Evolutionary conservation across 768 basidiomycete species (phyloP).

Genomic region (Gloeopeniophorella convolvens): DNA sequence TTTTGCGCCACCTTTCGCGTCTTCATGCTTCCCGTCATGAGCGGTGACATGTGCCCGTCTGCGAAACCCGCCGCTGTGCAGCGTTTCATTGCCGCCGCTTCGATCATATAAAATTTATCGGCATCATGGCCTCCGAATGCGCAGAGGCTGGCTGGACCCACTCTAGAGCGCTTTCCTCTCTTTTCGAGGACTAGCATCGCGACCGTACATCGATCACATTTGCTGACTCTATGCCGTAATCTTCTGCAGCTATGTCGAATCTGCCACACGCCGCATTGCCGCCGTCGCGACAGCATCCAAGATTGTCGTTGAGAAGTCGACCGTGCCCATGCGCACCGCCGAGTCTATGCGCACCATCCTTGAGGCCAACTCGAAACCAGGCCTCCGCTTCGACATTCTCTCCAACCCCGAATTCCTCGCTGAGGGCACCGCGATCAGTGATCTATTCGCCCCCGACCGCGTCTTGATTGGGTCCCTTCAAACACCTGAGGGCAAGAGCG

Average conservation of each 20-base stretch:
- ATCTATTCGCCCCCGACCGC: conserved; percentile 87
- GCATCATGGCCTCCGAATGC: no score
- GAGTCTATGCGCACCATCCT: conserved; percentile 99
- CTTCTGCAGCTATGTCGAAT: conserved; percentile 80
- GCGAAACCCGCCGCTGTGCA: no score
- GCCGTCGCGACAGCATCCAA: conserved; percentile 84
- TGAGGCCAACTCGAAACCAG: conserved; percentile 93
- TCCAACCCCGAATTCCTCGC: conserved; percentile 99
- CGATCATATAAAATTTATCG: no score
- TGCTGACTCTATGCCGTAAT: conserved; percentile 10
- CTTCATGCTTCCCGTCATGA: no score
- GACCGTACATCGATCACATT: no score
- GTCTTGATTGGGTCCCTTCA: conserved; percentile 96
- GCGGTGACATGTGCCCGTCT: no score
- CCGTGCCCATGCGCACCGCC: conserved; percentile 96
- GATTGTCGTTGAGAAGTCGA: conserved; percentile 99
- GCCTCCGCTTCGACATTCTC: conserved; percentile 92
- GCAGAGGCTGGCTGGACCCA: no score
- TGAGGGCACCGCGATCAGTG: conserved; percentile 92
- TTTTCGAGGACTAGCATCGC: no score
- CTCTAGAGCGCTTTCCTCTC: no score
- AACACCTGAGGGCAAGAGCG: conserved; percentile 75
- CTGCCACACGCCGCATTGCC: conserved; percentile 94
- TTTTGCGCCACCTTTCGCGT: no score
- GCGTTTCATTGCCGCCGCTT: no score